A percentile compares a stretch with the other conserved stretches of the same genome.
phyloP scores from a whole-genome alignment of 345 rosid genomes.

The Pistacia atlantica region DNA sequence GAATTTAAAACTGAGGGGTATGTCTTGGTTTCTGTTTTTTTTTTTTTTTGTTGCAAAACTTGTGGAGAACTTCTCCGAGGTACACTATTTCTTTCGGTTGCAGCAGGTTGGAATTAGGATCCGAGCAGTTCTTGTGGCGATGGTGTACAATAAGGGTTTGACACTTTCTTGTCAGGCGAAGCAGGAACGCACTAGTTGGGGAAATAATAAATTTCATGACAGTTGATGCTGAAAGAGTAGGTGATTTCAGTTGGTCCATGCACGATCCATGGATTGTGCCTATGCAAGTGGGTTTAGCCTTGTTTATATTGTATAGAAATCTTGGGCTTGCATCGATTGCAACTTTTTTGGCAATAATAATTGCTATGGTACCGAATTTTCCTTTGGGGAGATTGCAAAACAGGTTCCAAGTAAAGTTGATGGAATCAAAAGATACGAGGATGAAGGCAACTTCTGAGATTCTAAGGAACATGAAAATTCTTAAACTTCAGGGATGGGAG shows the following conservation, averaged over 20 bases:
- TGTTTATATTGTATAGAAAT: constrained; percentile 56
- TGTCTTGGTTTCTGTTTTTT: constrained; percentile 51
- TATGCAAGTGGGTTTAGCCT: constrained; percentile 53
- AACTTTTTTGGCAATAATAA: constrained; percentile 48
- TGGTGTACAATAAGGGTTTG: constrained; percentile 67
- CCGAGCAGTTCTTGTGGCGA: constrained; percentile 50
- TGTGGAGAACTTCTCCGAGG: constrained; percentile 53
- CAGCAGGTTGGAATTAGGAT: constrained; percentile 54
- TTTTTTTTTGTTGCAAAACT: constrained; percentile 63
- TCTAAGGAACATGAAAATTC: constrained; percentile 71
- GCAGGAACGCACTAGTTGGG: constrained; percentile 59
- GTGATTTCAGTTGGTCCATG: constrained; percentile 56
- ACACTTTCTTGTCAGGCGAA: constrained; percentile 56
- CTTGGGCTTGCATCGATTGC: constrained; percentile 65
- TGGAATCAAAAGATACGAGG: constrained; percentile 66
- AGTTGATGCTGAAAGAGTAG: constrained; percentile 67
- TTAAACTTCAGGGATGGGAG: constrained; percentile 84
- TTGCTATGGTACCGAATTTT: constrained; percentile 55
- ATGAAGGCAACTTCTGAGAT: constrained; percentile 74
- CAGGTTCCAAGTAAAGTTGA: constrained; percentile 66
- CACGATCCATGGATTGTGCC: constrained; percentile 64
- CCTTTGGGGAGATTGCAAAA: constrained; percentile 63
- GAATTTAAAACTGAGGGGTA: constrained; percentile 54
- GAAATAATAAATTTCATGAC: constrained; percentile 76
- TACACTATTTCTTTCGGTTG: constrained; percentile 59